Conservation (phyloP, 2,329 filamentous ascomycete species). For the Fusarium mexicanum region DNA sequence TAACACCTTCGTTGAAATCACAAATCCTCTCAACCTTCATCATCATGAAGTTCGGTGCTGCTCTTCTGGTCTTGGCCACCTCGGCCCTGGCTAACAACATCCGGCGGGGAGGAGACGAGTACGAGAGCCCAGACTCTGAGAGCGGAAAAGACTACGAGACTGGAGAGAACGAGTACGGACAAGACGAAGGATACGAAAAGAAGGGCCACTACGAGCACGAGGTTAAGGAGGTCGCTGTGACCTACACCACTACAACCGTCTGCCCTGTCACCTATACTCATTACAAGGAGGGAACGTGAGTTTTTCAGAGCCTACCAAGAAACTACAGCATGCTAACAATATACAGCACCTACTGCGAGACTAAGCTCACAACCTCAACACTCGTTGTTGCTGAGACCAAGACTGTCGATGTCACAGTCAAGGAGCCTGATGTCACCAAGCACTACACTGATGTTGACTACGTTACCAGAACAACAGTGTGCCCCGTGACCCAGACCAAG, state of each 20-base stretch:
- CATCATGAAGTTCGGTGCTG: slow-evolving; percentile 42
- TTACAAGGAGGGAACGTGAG: slow-evolving; percentile 53
- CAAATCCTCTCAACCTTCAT: slow-evolving; percentile 6
- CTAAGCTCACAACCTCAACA: slow-evolving; percentile 55
- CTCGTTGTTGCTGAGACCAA: slow-evolving; percentile 54
- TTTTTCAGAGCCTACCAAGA: slow-evolving; percentile 3
- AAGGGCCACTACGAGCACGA: slow-evolving; percentile 3
- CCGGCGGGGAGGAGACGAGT: slow-evolving; percentile 32
- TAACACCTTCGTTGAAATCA: slow-evolving; percentile 29
- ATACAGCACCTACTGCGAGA: slow-evolving; percentile 54
- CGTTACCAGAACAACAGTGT: slow-evolving; percentile 55
- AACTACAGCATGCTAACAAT: slow-evolving; percentile 20
- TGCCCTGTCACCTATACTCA: slow-evolving; percentile 58
- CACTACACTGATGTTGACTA: slow-evolving; percentile 49
- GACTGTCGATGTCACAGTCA: slow-evolving; percentile 50
- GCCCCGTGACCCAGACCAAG: slow-evolving; percentile 54
- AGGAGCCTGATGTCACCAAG: slow-evolving; percentile 48
- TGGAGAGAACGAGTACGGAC: slow-evolving; percentile 11
- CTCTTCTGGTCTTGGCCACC: slow-evolving; percentile 39
- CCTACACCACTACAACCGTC: slow-evolving; percentile 55
- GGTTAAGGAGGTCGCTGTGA: slow-evolving; percentile 41
- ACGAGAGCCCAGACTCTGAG: slow-evolving; percentile 18
- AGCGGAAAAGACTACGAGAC: slow-evolving; percentile 13
- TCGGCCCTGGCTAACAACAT: slow-evolving; percentile 39
- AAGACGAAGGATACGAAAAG: slow-evolving; percentile 12